Evolutionary conservation across 805 yeast species (phyloP).

Genomic region (Maudiozyma turicensis): DNA sequence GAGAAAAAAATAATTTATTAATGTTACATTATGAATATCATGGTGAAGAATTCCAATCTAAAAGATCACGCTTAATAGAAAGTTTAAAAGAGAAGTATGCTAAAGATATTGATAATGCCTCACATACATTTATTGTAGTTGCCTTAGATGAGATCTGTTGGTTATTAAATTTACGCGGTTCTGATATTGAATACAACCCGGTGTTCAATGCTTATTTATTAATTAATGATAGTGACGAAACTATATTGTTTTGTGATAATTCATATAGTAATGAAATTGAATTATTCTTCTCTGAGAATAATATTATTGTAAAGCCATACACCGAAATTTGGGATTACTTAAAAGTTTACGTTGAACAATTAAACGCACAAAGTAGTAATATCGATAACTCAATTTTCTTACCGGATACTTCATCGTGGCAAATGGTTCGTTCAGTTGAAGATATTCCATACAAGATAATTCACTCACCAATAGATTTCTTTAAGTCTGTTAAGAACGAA

Average conservation of each 20-base stretch:
- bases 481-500: constrained; percentile 69
- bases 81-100: constrained; percentile 25
- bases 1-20: constrained; percentile 42
- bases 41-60: constrained; percentile 55
- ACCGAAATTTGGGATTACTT: constrained; percentile 50
- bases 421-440: constrained; percentile 41
- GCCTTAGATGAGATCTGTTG: constrained; percentile 87
- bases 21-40: constrained; percentile 44
- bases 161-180: constrained; percentile 77
- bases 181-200: constrained; percentile 77
- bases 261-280: constrained; percentile 31
- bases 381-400: constrained; percentile 4
- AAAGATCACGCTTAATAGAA: constrained; percentile 40
- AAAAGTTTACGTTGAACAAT: constrained; percentile 11
- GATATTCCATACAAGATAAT: constrained; percentile 26
- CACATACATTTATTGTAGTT: constrained; percentile 44
- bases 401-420: constrained; percentile 60
- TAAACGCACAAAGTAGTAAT: constrained; percentile 14
- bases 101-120: constrained; percentile 2
- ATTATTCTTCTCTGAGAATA: constrained; percentile 34
- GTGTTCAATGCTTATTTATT: constrained; percentile 64
- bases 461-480: constrained; percentile 50
- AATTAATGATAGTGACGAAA: constrained; percentile 33
- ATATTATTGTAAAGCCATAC: constrained; percentile 46
- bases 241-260: constrained; percentile 47